Evolutionary conservation across 805 yeast species (phyloP).

Genomic region (Metschnikowia similis): DNA sequence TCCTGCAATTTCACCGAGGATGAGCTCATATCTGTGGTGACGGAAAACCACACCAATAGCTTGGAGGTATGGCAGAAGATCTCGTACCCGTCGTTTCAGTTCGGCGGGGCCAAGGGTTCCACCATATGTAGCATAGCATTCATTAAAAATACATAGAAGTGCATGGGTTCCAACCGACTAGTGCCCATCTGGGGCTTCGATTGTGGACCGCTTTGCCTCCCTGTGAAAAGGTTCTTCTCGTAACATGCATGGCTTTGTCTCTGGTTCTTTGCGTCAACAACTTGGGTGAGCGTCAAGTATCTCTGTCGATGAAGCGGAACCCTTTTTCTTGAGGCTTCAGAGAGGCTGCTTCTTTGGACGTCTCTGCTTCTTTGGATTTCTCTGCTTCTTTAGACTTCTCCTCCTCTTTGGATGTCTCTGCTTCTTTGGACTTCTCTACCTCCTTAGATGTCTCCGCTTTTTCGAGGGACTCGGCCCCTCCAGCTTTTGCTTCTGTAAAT

Average conservation of each 20-base stretch:
- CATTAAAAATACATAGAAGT: conserved; percentile 24
- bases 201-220: not conserved
- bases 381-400: not conserved
- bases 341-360: not conserved
- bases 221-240: not conserved
- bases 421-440: not conserved
- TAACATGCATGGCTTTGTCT: not conserved
- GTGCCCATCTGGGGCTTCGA: not conserved
- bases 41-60: conserved; percentile 36
- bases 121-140: conserved; percentile 88
- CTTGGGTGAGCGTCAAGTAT: not conserved
- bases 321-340: conserved; percentile 4
- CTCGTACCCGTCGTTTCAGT: conserved; percentile 75
- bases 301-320: conserved; percentile 6
- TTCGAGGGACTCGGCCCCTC: not conserved
- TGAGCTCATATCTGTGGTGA: conserved; percentile 59
- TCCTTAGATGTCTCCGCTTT: not conserved
- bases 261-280: not conserved
- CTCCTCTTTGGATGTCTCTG: not conserved
- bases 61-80: conserved; percentile 62
- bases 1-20: conserved; percentile 90
- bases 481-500: not conserved
- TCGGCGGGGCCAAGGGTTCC: conserved; percentile 87
- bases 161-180: not conserved
- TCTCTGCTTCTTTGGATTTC: not conserved